Evolutionary conservation across 1,284 basidiomycete genomes (phyloP).

Genomic region (Porogramme epimiltina): DNA sequence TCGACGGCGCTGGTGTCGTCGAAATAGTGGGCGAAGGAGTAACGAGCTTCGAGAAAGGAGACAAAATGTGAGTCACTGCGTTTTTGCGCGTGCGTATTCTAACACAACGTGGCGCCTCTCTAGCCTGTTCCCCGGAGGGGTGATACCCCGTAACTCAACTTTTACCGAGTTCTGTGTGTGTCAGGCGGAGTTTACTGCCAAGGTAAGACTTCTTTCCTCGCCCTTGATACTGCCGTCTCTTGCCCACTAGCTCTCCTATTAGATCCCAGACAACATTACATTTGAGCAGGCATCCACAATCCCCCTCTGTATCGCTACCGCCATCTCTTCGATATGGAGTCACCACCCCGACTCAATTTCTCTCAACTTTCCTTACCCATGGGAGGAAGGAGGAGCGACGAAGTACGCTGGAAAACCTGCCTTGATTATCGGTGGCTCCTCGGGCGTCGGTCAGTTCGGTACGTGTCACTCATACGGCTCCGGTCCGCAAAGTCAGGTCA

Average conservation of each 20-base stretch:
- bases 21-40: constrained; percentile 45
- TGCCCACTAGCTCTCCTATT: too few species aligned
- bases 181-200: too few species aligned
- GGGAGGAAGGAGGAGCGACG: constrained; percentile 33
- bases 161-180: too few species aligned
- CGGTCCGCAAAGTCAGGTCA: neutral
- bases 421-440: constrained; percentile 46
- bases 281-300: too few species aligned
- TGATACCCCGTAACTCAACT: too few species aligned
- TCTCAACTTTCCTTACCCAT: constrained; percentile 31
- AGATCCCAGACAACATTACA: too few species aligned
- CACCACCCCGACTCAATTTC: constrained; percentile 29
- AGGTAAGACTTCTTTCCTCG: too few species aligned
- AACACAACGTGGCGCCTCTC: too few species aligned
- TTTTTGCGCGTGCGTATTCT: too few species aligned
- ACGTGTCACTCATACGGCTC: neutral
- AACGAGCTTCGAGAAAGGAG: constrained; percentile 42
- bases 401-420: constrained; percentile 41
- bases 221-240: too few species aligned
- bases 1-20: constrained; percentile 48
- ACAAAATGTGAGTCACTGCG: constrained; percentile 47
- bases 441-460: constrained; percentile 47
- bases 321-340: constrained; percentile 30
- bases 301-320: constrained; percentile 31
- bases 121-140: too few species aligned